phyloP scores from a whole-genome alignment of 345 rosid species.

The Euphorbia tirucalli region DNA sequence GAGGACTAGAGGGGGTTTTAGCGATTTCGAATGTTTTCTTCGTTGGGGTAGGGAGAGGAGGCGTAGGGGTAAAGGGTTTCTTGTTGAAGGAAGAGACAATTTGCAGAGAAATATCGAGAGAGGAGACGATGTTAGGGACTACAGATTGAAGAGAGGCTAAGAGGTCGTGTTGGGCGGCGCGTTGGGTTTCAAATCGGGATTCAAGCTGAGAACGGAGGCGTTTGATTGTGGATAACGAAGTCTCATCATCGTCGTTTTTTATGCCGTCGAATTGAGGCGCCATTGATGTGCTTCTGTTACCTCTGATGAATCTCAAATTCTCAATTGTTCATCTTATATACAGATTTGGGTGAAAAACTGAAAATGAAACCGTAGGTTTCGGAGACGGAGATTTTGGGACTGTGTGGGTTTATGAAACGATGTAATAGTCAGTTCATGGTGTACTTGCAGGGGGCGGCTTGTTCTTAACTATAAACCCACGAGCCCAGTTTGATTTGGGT shows the following conservation, averaged over 20 bases:
- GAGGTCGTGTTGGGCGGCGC: slow-evolving; percentile 57
- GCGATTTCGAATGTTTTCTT: slow-evolving; percentile 26
- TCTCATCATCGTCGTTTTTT: slow-evolving; percentile 10
- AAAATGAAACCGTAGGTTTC: background rate
- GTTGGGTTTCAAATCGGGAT: slow-evolving; percentile 61
- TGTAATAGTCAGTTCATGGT: too few relatives aligned
- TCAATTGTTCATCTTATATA: background rate
- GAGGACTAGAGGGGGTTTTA: slow-evolving; percentile 17
- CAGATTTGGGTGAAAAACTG: background rate
- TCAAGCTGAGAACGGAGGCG: slow-evolving; percentile 61
- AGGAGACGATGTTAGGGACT: slow-evolving; percentile 65
- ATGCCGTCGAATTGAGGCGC: slow-evolving; percentile 43
- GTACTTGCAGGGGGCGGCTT: too few relatives aligned
- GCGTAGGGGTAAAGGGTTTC: slow-evolving; percentile 66
- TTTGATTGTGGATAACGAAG: slow-evolving; percentile 42
- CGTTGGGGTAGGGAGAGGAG: slow-evolving; percentile 60
- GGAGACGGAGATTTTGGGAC: slow-evolving; percentile 1
- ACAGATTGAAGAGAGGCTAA: slow-evolving; percentile 63
- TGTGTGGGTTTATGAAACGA: background rate
- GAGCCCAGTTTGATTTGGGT: too few relatives aligned
- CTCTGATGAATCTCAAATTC: background rate
- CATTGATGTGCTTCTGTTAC: slow-evolving; percentile 24
- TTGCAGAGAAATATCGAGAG: slow-evolving; percentile 71
- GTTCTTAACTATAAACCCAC: too few relatives aligned
- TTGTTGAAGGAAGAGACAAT: slow-evolving; percentile 67